Evolutionary conservation across 2,329 filamentous ascomycete genomes (phyloP).

Genomic region (Fusarium chuoi): DNA sequence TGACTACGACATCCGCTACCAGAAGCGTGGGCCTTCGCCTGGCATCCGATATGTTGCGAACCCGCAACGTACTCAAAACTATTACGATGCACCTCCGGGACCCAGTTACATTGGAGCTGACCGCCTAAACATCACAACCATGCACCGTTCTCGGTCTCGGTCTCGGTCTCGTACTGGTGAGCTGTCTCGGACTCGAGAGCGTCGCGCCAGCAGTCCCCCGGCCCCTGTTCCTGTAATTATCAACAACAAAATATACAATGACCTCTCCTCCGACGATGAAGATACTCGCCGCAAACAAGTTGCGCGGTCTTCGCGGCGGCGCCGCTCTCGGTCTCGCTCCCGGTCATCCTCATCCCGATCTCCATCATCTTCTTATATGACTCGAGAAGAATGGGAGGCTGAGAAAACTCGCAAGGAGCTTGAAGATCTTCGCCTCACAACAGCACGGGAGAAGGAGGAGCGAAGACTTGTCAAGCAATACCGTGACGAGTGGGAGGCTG

Average conservation of each 20-base stretch:
- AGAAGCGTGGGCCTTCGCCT: conserved; percentile 54
- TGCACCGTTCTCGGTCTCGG: conserved; percentile 49
- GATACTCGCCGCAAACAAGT: conserved; percentile 48
- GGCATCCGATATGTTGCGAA: conserved; percentile 60
- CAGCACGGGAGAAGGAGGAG: conserved; percentile 53
- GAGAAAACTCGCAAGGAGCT: conserved; percentile 56
- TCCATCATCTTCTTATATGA: conserved; percentile 52
- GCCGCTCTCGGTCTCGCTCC: conserved; percentile 47
- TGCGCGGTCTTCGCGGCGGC: conserved; percentile 39
- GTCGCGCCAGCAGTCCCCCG: conserved; percentile 56
- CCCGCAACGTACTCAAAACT: conserved; percentile 49
- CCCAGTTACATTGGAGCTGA: conserved; percentile 58
- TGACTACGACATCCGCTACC: conserved; percentile 64
- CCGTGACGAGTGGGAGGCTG: conserved; percentile 54
- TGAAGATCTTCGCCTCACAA: conserved; percentile 55
- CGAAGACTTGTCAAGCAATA: conserved; percentile 53
- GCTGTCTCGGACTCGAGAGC: conserved; percentile 61
- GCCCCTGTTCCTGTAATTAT: conserved; percentile 61
- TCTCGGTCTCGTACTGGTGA: conserved; percentile 45
- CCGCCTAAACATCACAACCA: conserved; percentile 54
- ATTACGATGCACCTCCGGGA: conserved; percentile 54
- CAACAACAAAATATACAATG: conserved; percentile 66
- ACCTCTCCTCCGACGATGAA: conserved; percentile 55
- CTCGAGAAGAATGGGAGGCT: conserved; percentile 56
- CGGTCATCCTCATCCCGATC: conserved; percentile 50